Conservation (phyloP, 2,329 filamentous ascomycete species). For the Aspergillus sergii region DNA sequence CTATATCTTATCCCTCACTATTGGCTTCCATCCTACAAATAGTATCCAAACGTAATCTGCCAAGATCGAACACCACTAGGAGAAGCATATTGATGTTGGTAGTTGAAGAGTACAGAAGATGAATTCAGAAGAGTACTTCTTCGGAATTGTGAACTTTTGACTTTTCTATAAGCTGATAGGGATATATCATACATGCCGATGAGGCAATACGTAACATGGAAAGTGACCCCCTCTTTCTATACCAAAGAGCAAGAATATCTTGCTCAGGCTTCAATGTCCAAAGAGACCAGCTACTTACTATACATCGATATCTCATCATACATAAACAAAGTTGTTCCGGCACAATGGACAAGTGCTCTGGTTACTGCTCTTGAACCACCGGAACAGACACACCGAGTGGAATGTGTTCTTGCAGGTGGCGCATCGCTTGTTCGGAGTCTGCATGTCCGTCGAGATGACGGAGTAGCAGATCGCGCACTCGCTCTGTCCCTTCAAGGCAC, state of each 20-base stretch:
- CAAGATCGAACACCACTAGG: neutral
- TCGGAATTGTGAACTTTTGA: neutral
- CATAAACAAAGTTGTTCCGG: conserved; percentile 72
- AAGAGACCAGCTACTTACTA: neutral
- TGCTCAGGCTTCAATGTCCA: neutral
- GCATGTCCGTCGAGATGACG: conserved; percentile 85
- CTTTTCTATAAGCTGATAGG: neutral
- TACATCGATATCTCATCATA: conserved; percentile 12
- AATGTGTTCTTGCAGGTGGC: conserved; percentile 92
- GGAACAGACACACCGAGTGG: conserved; percentile 86
- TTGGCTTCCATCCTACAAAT: neutral
- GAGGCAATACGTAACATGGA: neutral
- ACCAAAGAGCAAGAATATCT: neutral
- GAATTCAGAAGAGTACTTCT: neutral
- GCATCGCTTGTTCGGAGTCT: conserved; percentile 89
- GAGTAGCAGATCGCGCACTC: conserved; percentile 98
- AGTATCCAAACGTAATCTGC: neutral
- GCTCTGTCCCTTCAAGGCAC: conserved; percentile 85
- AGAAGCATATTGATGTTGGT: neutral
- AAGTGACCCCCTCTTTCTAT: neutral
- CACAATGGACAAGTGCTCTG: conserved; percentile 91
- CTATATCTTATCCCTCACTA: neutral
- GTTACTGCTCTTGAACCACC: conserved; percentile 95
- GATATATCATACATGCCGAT: neutral
- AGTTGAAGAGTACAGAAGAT: neutral